phyloP scores from a whole-genome alignment of 2,329 filamentous ascomycete species.

The Phaeosphaeriaceae sp. region DNA sequence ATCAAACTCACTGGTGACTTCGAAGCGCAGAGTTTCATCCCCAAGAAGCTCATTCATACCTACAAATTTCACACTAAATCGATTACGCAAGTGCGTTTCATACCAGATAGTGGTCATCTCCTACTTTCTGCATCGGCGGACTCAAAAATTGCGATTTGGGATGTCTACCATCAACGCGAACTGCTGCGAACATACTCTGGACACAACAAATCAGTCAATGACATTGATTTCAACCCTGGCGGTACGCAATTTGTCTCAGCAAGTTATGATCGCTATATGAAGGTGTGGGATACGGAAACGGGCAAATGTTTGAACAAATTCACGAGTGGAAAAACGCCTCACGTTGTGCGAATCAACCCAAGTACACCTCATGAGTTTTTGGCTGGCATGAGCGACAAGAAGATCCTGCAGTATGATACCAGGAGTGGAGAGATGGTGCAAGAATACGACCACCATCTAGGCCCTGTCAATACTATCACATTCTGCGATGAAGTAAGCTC shows the following conservation, averaged over 20 bases:
- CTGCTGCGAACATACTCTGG: constrained; percentile 90
- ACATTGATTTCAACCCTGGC: constrained; percentile 82
- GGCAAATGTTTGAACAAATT: constrained; percentile 87
- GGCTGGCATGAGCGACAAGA: constrained; percentile 97
- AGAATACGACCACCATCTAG: constrained; percentile 97
- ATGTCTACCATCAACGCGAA: constrained; percentile 88
- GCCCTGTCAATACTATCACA: constrained; percentile 96
- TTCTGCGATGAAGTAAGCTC: constrained; percentile 77
- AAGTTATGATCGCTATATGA: constrained; percentile 94
- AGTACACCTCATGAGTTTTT: constrained; percentile 86
- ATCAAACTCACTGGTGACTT: constrained; percentile 73
- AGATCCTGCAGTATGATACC: constrained; percentile 96
- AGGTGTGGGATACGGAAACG: constrained; percentile 97
- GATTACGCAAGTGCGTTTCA: constrained; percentile 87
- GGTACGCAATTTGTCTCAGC: constrained; percentile 88
- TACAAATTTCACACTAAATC: constrained; percentile 87
- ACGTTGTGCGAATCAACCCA: constrained; percentile 93
- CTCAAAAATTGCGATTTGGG: constrained; percentile 89
- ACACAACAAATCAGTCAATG: constrained; percentile 87
- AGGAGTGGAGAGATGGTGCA: constrained; percentile 84
- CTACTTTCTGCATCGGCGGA: constrained; percentile 90
- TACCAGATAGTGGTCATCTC: constrained; percentile 85
- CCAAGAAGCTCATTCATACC: constrained; percentile 90
- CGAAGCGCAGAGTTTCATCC: constrained; percentile 86
- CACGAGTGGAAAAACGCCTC: constrained; percentile 91